Conservation (phyloP, 177 flowering plant genomes). For the Vitis hybrid region DNA sequence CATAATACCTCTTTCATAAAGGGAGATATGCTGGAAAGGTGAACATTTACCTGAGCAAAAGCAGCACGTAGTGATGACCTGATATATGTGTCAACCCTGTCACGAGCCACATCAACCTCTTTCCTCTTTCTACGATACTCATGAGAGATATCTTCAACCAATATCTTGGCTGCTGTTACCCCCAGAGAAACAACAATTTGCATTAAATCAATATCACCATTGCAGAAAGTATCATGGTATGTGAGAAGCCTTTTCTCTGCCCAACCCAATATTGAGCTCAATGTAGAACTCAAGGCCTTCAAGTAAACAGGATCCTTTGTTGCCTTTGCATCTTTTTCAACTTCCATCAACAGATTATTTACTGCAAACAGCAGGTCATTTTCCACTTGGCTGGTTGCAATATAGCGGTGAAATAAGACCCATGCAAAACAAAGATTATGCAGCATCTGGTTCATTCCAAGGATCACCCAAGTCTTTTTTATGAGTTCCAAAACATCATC, state of each 20-base stretch:
- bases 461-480: slow-evolving; percentile 84
- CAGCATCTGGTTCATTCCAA: slow-evolving; percentile 75
- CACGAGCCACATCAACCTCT: slow-evolving; percentile 49
- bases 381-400: slow-evolving; percentile 69
- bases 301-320: slow-evolving; percentile 49
- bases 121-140: slow-evolving; percentile 56
- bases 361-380: slow-evolving; percentile 77
- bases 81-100: slow-evolving; percentile 69
- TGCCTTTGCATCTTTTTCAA: slow-evolving; percentile 65
- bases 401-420: slow-evolving; percentile 71
- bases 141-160: slow-evolving; percentile 67
- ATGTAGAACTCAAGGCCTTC: slow-evolving; percentile 52
- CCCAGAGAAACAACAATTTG: slow-evolving; percentile 57
- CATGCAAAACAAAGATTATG: slow-evolving; percentile 89
- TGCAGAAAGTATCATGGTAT: slow-evolving; percentile 68
- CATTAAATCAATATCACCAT: slow-evolving; percentile 54
- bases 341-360: slow-evolving; percentile 57
- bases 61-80: slow-evolving; percentile 76
- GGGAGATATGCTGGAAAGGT: slow-evolving; percentile 2
- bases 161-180: slow-evolving; percentile 52
- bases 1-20: background rate
- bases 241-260: slow-evolving; percentile 73
- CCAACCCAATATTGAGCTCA: slow-evolving; percentile 69
- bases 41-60: slow-evolving; percentile 75
- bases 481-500: slow-evolving; percentile 83